A percentile compares a stretch with the other conserved stretches of the same genome.
Evolutionary conservation across 768 basidiomycete genomes (phyloP).

Genomic region (Nevesoporus exiguus): DNA sequence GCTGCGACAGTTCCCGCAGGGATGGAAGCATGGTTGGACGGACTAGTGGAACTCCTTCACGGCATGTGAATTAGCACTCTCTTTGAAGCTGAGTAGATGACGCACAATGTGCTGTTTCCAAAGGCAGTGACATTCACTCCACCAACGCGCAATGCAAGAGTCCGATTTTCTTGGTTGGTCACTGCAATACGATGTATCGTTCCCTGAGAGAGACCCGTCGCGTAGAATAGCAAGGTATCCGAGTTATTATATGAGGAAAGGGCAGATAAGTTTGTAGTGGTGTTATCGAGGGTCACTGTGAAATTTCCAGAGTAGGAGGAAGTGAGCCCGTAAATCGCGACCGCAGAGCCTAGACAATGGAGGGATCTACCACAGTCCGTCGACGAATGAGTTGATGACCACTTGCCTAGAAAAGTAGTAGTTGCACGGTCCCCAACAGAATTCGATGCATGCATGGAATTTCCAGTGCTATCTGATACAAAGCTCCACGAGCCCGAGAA

Average conservation of each 20-base stretch:
- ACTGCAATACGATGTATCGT: slow-evolving; percentile 49
- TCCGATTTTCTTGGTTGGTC: slow-evolving; percentile 51
- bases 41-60: slow-evolving; percentile 18
- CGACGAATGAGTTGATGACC: slow-evolving; percentile 1
- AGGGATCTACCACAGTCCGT: not conserved
- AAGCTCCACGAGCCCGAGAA: slow-evolving; percentile 59
- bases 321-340: slow-evolving; percentile 57
- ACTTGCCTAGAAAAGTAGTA: slow-evolving; percentile 47
- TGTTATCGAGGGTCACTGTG: slow-evolving; percentile 53
- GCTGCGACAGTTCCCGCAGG: slow-evolving; percentile 64
- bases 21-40: slow-evolving; percentile 25
- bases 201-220: slow-evolving; percentile 54
- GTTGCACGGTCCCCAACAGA: slow-evolving; percentile 45
- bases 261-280: slow-evolving; percentile 45
- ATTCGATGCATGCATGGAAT: slow-evolving; percentile 31
- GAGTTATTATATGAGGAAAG: slow-evolving; percentile 50
- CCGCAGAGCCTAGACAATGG: slow-evolving; percentile 49
- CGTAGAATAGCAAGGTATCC: slow-evolving; percentile 58
- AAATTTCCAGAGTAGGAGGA: slow-evolving; percentile 58
- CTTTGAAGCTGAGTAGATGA: not conserved
- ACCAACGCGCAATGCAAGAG: slow-evolving; percentile 46
- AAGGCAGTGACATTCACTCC: slow-evolving; percentile 49
- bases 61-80: slow-evolving; percentile 1
- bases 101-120: slow-evolving; percentile 34
- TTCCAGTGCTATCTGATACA: slow-evolving; percentile 29